phyloP scores from a whole-genome alignment of 345 rosid species.

The Sonneratia alba region DNA sequence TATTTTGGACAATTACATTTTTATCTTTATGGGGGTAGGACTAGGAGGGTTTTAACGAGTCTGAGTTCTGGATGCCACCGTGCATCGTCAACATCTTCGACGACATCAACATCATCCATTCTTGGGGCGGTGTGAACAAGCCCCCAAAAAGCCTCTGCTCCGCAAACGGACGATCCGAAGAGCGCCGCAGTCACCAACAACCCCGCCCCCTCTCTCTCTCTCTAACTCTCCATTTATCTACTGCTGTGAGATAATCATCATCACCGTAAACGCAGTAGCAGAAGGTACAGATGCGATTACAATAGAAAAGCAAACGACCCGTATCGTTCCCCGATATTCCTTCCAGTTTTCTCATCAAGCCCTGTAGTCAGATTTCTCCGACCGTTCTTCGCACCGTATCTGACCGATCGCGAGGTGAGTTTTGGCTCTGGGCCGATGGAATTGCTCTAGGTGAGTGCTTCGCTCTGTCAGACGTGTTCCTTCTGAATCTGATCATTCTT shows the following conservation, averaged over 20 bases:
- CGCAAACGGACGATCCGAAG: slow-evolving; percentile 37
- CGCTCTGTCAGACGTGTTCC: background rate
- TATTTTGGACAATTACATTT: no score
- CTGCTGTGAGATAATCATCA: slow-evolving; percentile 4
- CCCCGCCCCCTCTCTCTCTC: background rate
- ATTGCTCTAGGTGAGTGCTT: background rate
- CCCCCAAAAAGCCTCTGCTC: slow-evolving; percentile 23
- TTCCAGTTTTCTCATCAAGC: background rate
- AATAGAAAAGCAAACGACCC: background rate
- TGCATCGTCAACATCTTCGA: background rate
- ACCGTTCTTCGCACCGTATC: no score
- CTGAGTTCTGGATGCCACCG: no score
- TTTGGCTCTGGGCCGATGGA: background rate
- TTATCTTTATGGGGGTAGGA: no score
- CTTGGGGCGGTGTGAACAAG: slow-evolving; percentile 2
- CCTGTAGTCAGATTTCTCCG: background rate
- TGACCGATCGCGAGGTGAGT: background rate
- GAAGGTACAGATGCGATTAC: background rate
- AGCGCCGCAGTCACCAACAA: no score
- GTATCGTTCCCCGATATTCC: background rate
- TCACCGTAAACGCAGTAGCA: slow-evolving; percentile 8
- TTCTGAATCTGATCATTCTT: background rate
- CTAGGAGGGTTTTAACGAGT: background rate
- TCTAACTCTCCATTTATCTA: background rate
- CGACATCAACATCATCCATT: background rate